These are phyloP conservation scores for Arachis monticola DNA, from an alignment of 331 rosid genomes.

Conservation along the genomic window DNA sequence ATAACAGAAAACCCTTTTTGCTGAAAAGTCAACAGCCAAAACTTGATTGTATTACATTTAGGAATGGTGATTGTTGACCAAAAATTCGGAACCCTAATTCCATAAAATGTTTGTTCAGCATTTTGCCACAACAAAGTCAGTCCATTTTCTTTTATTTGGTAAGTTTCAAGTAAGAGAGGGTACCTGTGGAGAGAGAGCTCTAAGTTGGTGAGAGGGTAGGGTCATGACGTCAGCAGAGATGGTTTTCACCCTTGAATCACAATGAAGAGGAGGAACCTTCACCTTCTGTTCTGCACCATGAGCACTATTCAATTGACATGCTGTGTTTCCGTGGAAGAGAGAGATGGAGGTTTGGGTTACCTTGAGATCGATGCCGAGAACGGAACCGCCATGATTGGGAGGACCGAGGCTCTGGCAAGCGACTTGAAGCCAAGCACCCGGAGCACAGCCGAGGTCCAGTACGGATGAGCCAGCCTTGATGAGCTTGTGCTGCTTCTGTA, in stretches of 20 bases:
- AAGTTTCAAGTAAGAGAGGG: neutral
- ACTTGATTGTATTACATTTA: constrained; percentile 9
- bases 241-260: constrained; percentile 83
- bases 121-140: no score
- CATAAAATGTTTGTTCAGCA: neutral
- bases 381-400: constrained; percentile 59
- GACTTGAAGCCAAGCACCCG: constrained; percentile 98
- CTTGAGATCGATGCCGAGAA: constrained; percentile 85
- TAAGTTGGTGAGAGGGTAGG: constrained; percentile 55
- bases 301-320: no score
- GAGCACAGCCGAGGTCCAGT: constrained; percentile 96
- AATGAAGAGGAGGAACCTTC: constrained; percentile 73
- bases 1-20: constrained; percentile 76
- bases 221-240: constrained; percentile 75
- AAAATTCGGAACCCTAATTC: neutral
- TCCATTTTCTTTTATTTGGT: no score
- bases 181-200: constrained; percentile 75
- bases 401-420: constrained; percentile 95
- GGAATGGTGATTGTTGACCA: neutral
- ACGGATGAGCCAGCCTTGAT: constrained; percentile 69
- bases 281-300: constrained; percentile 76
- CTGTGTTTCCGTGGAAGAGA: neutral
- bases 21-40: constrained; percentile 41
- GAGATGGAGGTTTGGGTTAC: constrained; percentile 14
- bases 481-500: constrained; percentile 74